Evolutionary conservation across 2,329 filamentous ascomycete genomes (phyloP), one percentile per base, ranked within the genome.

Genomic region (Colletotrichum sp.): DNA sequence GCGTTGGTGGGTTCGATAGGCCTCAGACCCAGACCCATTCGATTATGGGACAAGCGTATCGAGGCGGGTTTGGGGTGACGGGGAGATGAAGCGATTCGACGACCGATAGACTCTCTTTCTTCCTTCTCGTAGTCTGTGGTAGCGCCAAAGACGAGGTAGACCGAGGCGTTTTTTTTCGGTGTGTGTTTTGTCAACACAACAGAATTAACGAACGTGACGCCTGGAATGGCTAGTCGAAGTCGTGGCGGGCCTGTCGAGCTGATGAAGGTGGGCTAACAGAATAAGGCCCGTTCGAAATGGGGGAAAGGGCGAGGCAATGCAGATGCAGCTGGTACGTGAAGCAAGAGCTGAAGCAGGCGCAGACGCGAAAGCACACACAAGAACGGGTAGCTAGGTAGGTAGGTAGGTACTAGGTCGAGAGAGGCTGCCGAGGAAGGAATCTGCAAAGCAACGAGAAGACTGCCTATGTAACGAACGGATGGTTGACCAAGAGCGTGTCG

Each of bases 1-100:
- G 71, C 60, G 72, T 74, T 63, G 62, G 71, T 77, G 75, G 71
- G 60, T 74, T 68, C 67, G 71, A 64, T 55, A 63, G 75, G 72
- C 71, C 60, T 77, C 72, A 77, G 71, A 75, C 60, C 75, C 66
- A 77, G 71, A 75, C 75, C 75, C 75, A 75, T 77, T 71, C 75
- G 75, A 75, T 52, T 74, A 57, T 66, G 75, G 62, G 55, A 49
- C 73, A 76, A 76, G 59, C 26, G 71, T 77, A 75, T 77, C 72
- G 75, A 64, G 60, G 66, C 60, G 60, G 71, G 52, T 34, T 75
- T 73, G 73, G 70, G 70, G 65, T 52, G 70, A 68, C 57, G 70
- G 21, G 73, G 59, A 76, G 65, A 76, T 49, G 73, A 76, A 69
- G 73, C 73, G 73, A 76, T 65, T 76, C 70, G 73, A 52, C 70